Percentiles rank a stretch among this genome's conserved stretches.
Evolutionary conservation across 495 filamentous ascomycete genomes (phyloP).

Genomic region (Hypoxylon fragiforme): DNA sequence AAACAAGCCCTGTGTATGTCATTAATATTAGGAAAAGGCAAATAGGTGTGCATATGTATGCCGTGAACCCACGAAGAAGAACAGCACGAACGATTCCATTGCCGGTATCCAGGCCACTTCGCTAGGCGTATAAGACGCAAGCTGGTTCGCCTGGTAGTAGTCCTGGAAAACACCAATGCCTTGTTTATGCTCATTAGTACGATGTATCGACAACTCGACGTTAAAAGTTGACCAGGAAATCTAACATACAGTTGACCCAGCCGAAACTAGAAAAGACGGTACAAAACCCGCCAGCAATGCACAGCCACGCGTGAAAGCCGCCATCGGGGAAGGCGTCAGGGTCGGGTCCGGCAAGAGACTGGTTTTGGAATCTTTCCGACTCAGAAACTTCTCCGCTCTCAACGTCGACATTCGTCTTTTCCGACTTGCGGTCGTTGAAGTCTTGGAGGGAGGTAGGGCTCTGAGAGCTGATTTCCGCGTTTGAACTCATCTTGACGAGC

Average conservation of each 20-base stretch:
- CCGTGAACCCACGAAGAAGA: slow-evolving; percentile 39
- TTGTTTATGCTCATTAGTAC: slow-evolving; percentile 9
- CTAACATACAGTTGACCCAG: slow-evolving; percentile 49
- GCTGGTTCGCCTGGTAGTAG: slow-evolving; percentile 57
- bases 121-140: slow-evolving; percentile 50
- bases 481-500: slow-evolving; percentile 2
- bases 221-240: background rate
- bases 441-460: slow-evolving; percentile 2
- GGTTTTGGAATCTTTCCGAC: too few species aligned
- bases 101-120: slow-evolving; percentile 62
- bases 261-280: slow-evolving; percentile 47
- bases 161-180: slow-evolving; percentile 60
- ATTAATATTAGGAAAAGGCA: slow-evolving; percentile 1
- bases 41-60: background rate
- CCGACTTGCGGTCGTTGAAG: slow-evolving; percentile 3
- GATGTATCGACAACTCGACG: too few species aligned
- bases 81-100: slow-evolving; percentile 57
- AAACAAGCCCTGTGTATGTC: slow-evolving; percentile 47
- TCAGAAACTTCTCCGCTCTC: too few species aligned
- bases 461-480: slow-evolving; percentile 10
- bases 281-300: slow-evolving; percentile 46
- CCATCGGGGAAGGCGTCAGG: slow-evolving; percentile 32
- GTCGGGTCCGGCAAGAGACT: background rate
- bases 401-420: slow-evolving; percentile 4
- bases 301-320: slow-evolving; percentile 47